Conservation (phyloP, 1,139 yeast genomes). For the Ogataea hybrid region DNA sequence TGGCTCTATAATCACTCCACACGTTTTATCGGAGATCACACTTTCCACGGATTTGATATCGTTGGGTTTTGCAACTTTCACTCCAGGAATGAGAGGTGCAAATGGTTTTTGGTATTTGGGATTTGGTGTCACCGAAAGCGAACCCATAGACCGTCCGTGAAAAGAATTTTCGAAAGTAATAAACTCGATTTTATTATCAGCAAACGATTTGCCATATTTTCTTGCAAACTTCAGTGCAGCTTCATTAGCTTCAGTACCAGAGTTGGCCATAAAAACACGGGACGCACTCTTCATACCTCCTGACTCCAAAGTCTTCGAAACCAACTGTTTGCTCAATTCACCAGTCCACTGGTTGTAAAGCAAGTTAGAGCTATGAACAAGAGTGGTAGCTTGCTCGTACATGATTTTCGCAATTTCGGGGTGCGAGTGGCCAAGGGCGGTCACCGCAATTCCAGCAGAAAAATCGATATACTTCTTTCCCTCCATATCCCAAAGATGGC, state of each 20-base stretch:
- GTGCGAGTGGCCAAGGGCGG: conserved; percentile 88
- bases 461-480: conserved; percentile 81
- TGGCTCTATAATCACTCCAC: conserved; percentile 94
- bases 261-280: conserved; percentile 83
- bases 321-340: conserved; percentile 67
- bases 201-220: conserved; percentile 63
- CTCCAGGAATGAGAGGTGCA: conserved; percentile 85
- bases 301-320: conserved; percentile 60
- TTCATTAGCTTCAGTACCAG: conserved; percentile 97
- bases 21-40: conserved; percentile 67
- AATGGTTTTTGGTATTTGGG: conserved; percentile 91
- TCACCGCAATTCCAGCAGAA: conserved; percentile 95
- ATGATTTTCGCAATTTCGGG: conserved; percentile 69
- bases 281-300: conserved; percentile 84
- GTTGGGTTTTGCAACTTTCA: conserved; percentile 59
- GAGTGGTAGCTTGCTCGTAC: conserved; percentile 64
- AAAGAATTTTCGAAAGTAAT: conserved; percentile 86
- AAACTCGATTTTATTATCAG: conserved; percentile 63
- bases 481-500: conserved; percentile 73
- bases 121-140: conserved; percentile 87
- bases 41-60: conserved; percentile 57
- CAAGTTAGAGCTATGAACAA: conserved; percentile 83
- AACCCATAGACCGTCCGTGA: conserved; percentile 95
- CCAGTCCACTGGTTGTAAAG: conserved; percentile 86
- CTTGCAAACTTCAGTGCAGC: conserved; percentile 97